Percentiles rank a stretch among this genome's conserved stretches.
Evolutionary conservation across 2,329 filamentous ascomycete species (phyloP).

Genomic region (Fusarium annulatum): DNA sequence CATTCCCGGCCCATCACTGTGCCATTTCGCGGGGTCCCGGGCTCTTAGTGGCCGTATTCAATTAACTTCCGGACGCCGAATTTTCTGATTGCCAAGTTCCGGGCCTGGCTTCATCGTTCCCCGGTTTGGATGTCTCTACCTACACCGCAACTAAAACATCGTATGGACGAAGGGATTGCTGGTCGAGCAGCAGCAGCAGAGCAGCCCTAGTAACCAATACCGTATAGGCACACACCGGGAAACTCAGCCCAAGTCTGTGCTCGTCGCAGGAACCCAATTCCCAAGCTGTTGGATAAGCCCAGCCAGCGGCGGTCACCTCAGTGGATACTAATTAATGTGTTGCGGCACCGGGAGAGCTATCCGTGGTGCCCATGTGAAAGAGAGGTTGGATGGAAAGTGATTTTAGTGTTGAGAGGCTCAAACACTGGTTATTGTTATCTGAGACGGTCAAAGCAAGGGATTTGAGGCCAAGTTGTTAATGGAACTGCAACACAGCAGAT

Average conservation of each 20-base stretch:
- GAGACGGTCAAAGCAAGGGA: slow-evolving; percentile 6
- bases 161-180: slow-evolving; percentile 17
- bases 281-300: slow-evolving; percentile 35
- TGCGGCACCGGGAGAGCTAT: slow-evolving; percentile 11
- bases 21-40: slow-evolving; percentile 35
- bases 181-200: slow-evolving; percentile 1
- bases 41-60: slow-evolving; percentile 30
- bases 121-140: slow-evolving; percentile 5
- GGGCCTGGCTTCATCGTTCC: slow-evolving; percentile 16
- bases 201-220: slow-evolving; percentile 17
- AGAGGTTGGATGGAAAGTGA: slow-evolving; percentile 35
- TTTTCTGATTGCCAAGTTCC: slow-evolving; percentile 26
- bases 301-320: slow-evolving; percentile 17
- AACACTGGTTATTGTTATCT: slow-evolving; percentile 14
- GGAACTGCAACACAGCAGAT: not conserved
- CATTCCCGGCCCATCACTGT: slow-evolving; percentile 28
- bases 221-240: slow-evolving; percentile 2
- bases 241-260: slow-evolving; percentile 31
- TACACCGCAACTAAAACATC: slow-evolving; percentile 35
- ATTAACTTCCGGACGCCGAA: slow-evolving; percentile 24
- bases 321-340: slow-evolving; percentile 33
- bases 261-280: slow-evolving; percentile 36
- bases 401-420: slow-evolving; percentile 8
- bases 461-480: not conserved
- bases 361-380: slow-evolving; percentile 25